Conservation (phyloP, 2,329 filamentous ascomycete genomes). For the Venturia aucupariae region DNA sequence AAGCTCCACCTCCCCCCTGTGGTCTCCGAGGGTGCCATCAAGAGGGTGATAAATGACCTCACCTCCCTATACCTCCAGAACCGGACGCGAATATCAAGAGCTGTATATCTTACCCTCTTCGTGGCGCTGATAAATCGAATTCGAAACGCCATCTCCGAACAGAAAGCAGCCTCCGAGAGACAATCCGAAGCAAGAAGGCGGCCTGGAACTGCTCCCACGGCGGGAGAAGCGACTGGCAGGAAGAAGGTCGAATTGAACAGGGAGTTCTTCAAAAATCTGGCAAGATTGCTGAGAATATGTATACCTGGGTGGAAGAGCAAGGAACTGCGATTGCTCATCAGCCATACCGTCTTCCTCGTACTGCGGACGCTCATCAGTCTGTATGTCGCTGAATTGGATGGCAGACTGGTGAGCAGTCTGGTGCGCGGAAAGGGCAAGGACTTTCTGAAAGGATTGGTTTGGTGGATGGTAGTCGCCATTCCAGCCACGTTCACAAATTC, state of each 20-base stretch:
- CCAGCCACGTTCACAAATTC: conserved; percentile 98
- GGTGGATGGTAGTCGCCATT: conserved; percentile 97
- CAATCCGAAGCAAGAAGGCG: conserved; percentile 53
- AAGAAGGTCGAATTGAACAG: conserved; percentile 89
- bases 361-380: conserved; percentile 84
- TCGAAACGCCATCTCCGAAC: conserved; percentile 82
- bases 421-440: conserved; percentile 87
- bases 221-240: conserved; percentile 35
- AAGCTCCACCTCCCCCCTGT: conserved; percentile 26
- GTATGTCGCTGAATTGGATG: conserved; percentile 94
- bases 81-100: conserved; percentile 33
- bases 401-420: conserved; percentile 80
- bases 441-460: conserved; percentile 78
- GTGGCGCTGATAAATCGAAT: conserved; percentile 58
- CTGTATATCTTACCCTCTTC: conserved; percentile 33
- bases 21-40: conserved; percentile 26
- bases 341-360: conserved; percentile 89
- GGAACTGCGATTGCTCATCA: conserved; percentile 75
- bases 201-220: conserved; percentile 28
- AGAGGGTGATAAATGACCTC: conserved; percentile 29
- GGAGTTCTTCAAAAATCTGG: conserved; percentile 71
- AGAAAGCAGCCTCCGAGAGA: conserved; percentile 71
- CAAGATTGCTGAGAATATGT: conserved; percentile 73
- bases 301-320: conserved; percentile 85
- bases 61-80: conserved; percentile 30